Evolutionary conservation across 2,329 filamentous ascomycete species (phyloP), one percentile per base, ranked within the genome.

Genomic region (Claviceps sp.): DNA sequence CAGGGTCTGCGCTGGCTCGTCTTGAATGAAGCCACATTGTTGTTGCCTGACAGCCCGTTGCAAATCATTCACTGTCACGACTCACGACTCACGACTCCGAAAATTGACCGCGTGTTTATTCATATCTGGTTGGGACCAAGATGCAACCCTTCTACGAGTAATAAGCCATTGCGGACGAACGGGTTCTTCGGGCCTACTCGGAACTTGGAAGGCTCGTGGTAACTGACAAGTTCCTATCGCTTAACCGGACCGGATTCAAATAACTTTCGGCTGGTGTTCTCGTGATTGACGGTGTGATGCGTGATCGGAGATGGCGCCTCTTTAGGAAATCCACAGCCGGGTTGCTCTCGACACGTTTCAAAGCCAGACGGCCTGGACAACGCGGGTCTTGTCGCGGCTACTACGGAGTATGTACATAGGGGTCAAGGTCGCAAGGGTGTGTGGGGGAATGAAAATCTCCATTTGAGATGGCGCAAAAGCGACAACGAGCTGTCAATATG

Each of bases 231-330:
- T 13, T 13, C 9, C 18, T 20, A 14, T 42, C 18, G 18, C 41
- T 11, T 11, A 42, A 42, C 18, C 7, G 18, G n/a, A 41, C n/a
- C 40, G 3, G 9, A 41, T 20, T 41, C 40, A 18, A 20, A 41
- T 2, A n/a, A 41, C 16, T 20, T 41, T 41, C n/a, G 8, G 8
- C 40, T n/a, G 40, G 40, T 41, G 40, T 18, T n/a, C 16, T 24
- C 9, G 41, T 43, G 41, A 43, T 43, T 13, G 22, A 44, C 45
- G 18, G 46, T 34, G 9, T 34, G 30, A 34, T 34, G 42, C 34
- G 34, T 47, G 22, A 50, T 53, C 57, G 57, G 57, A 57, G 54
- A 57, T 57, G 50, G 51, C 50, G 47, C 57, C 54, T 42, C 36
- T 57, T 59, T 50, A 46, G 56, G 57, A 50, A 58, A 57, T 54